A percentile compares a stretch with the other conserved stretches of the same genome.
Conservation (phyloP, 805 yeast genomes). For the Suhomyces kilbournensis region DNA sequence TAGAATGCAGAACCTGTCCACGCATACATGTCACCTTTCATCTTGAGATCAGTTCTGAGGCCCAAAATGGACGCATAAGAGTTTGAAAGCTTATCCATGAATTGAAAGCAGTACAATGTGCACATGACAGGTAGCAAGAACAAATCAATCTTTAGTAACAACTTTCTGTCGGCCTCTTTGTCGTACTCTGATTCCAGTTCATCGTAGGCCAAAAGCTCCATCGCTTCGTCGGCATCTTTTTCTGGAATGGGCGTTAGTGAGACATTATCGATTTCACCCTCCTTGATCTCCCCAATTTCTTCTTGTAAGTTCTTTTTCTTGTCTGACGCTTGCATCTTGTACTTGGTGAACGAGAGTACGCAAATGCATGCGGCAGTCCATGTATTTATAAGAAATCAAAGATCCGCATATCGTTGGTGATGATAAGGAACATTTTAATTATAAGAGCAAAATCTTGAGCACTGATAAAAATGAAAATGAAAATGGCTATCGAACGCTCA, state of each 20-base stretch:
- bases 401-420: not conserved
- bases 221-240: conserved; percentile 46
- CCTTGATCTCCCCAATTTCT: not conserved
- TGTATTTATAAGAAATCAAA: not conserved
- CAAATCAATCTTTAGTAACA: conserved; percentile 48
- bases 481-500: no score
- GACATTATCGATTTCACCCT: not conserved
- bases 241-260: not conserved
- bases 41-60: conserved; percentile 41
- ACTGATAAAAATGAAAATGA: no score
- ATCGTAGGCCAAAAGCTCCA: conserved; percentile 32
- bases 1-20: conserved; percentile 45
- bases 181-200: conserved; percentile 19
- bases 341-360: not conserved
- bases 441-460: no score
- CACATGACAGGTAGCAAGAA: conserved; percentile 51
- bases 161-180: conserved; percentile 31
- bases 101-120: conserved; percentile 49
- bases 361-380: not conserved
- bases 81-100: conserved; percentile 57
- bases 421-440: not conserved
- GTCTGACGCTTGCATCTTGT: not conserved
- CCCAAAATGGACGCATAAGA: conserved; percentile 56
- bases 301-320: not conserved
- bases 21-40: conserved; percentile 43